phyloP scores from a whole-genome alignment of 1,284 basidiomycete genomes.

The Rhodofomes roseus region DNA sequence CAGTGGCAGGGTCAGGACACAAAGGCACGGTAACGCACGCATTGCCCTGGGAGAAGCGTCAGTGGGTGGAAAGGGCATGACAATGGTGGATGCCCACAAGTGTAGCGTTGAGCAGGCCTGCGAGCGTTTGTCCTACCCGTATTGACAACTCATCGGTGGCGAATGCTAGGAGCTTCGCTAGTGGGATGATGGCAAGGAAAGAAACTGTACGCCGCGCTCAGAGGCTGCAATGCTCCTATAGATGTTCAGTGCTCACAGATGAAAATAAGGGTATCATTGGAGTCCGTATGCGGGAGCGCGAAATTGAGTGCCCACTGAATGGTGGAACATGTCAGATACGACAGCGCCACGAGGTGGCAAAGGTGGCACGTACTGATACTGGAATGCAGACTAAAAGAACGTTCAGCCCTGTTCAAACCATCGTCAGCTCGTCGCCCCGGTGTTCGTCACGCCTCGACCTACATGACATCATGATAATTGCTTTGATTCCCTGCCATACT shows the following conservation, averaged over 20 bases:
- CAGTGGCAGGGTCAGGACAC: background rate
- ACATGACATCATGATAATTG: constrained; percentile 56
- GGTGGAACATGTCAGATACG: background rate
- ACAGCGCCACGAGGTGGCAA: background rate
- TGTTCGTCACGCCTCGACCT: constrained; percentile 14
- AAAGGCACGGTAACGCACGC: constrained; percentile 59
- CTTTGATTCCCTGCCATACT: constrained; percentile 38
- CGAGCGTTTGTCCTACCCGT: constrained; percentile 81
- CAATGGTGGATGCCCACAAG: constrained; percentile 45
- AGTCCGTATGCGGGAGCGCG: constrained; percentile 37
- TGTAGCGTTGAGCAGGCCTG: constrained; percentile 84
- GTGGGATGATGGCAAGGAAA: constrained; percentile 69
- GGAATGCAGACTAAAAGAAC: constrained; percentile 64
- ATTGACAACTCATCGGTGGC: constrained; percentile 87
- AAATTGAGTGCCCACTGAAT: constrained; percentile 73
- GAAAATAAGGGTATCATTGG: constrained; percentile 62
- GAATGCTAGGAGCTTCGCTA: constrained; percentile 81
- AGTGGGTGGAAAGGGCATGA: background rate
- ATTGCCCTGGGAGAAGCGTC: constrained; percentile 52
- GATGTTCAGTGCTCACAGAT: constrained; percentile 49
- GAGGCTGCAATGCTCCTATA: background rate
- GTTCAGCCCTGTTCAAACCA: constrained; percentile 50
- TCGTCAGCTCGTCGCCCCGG: background rate
- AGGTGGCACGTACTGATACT: constrained; percentile 49
- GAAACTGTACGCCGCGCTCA: constrained; percentile 42